Conservation (phyloP, 2,329 filamentous ascomycete genomes). For the Ophioceras dolichostomum region DNA sequence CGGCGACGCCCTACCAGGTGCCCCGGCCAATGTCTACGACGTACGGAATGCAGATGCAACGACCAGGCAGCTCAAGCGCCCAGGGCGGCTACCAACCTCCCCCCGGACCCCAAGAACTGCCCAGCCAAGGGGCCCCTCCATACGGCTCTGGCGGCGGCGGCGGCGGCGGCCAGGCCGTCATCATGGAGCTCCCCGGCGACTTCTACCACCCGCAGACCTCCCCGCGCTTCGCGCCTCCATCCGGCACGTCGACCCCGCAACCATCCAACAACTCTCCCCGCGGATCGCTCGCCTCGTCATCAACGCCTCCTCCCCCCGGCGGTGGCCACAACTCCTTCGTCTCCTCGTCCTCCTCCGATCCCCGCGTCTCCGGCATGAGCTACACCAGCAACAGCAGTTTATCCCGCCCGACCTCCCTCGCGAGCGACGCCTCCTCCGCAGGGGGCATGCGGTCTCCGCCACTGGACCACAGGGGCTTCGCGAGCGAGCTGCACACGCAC, state of each 20-base stretch:
- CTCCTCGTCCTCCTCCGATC: slow-evolving; percentile 13
- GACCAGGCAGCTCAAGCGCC: slow-evolving; percentile 18
- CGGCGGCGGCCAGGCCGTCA: slow-evolving; percentile 24
- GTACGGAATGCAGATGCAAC: slow-evolving; percentile 13
- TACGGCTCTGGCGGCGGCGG: slow-evolving; percentile 12
- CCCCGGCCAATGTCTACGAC: slow-evolving; percentile 24
- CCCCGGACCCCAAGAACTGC: slow-evolving; percentile 4
- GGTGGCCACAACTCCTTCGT: slow-evolving; percentile 7
- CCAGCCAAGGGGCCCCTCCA: slow-evolving; percentile 10
- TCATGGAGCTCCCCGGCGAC: slow-evolving; percentile 34
- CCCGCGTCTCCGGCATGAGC: too few relatives aligned
- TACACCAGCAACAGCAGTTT: slow-evolving; percentile 15
- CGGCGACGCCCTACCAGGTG: slow-evolving; percentile 25
- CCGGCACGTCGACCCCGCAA: slow-evolving; percentile 17
- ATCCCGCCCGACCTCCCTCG: slow-evolving; percentile 23
- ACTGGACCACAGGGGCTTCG: slow-evolving; percentile 26
- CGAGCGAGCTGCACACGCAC: slow-evolving; percentile 33
- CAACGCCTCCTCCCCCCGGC: slow-evolving; percentile 13
- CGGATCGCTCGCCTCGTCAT: slow-evolving; percentile 5
- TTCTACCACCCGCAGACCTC: slow-evolving; percentile 25
- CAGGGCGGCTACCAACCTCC: slow-evolving; percentile 7
- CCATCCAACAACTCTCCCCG: slow-evolving; percentile 1
- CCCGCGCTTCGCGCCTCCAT: slow-evolving; percentile 14
- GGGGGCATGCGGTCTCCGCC: slow-evolving; percentile 23
- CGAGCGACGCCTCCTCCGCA: slow-evolving; percentile 12